Conservation (phyloP, 345 rosid genomes). For the Erodium maritimum region DNA sequence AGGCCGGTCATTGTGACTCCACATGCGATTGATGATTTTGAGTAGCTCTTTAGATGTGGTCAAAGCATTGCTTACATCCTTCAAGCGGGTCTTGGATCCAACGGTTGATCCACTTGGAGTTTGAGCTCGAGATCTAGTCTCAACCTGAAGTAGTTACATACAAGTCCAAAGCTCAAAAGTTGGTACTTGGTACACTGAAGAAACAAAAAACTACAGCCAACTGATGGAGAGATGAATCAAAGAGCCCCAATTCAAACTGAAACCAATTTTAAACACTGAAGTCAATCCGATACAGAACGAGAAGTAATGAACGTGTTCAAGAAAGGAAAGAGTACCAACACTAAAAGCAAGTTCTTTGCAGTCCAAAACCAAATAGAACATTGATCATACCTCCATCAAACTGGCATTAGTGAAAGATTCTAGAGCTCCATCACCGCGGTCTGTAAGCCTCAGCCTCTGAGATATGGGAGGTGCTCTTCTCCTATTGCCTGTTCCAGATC, state of each 20-base stretch:
- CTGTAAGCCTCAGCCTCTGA: constrained; percentile 56
- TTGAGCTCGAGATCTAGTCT: constrained; percentile 69
- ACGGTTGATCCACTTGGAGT: constrained; percentile 68
- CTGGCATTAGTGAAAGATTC: constrained; percentile 73
- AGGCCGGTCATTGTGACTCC: constrained; percentile 86
- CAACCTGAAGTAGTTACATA: constrained; percentile 13
- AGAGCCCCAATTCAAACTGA: not conserved
- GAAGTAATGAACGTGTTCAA: not conserved
- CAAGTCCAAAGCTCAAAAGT: not conserved
- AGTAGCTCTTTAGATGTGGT: constrained; percentile 89
- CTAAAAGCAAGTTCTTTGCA: not conserved
- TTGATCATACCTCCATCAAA: constrained; percentile 68
- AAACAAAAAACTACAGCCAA: not conserved
- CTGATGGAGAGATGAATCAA: not conserved
- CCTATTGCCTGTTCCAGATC: constrained; percentile 67
- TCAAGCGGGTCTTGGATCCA: constrained; percentile 61
- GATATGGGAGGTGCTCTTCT: constrained; percentile 54
- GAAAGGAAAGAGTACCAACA: too few relatives aligned
- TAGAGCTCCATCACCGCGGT: constrained; percentile 33
- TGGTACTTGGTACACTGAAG: not conserved
- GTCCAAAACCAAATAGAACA: not conserved
- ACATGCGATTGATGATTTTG: constrained; percentile 77
- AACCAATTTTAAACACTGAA: not conserved
- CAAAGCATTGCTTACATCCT: constrained; percentile 83
- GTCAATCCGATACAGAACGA: not conserved